Evolutionary conservation across 768 basidiomycete genomes (phyloP), one percentile per base, ranked within the genome.

Genomic region (Mycena vitilis): DNA sequence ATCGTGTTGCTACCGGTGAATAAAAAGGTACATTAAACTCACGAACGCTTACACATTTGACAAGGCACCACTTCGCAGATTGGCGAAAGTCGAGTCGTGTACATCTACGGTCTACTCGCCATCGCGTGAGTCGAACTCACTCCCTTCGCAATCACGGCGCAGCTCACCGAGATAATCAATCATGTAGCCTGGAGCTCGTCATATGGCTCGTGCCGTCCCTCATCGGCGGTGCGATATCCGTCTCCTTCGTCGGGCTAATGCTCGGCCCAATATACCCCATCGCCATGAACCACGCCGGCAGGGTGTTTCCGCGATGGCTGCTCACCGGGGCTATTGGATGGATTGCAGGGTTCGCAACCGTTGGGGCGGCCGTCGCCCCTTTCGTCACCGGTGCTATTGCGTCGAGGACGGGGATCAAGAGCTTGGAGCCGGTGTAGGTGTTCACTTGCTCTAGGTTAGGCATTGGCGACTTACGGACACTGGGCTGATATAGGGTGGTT

Each of bases 181-280:
- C 55, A 16, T 44, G 11, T 59, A 89, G 89, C 3, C 81, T 94
- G 22, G 87, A 92, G 74, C 72, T 93, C 36, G 70, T 89, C 11
- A 79, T 94, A 42, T 94, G 92, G 92, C 81, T 90, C 40, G 85
- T 89, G 1, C 89, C 89, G 36, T 89, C 87, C 10, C 80, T 93
- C 34, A 80, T 91, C 18, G 90, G 86, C 2, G 84, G 86, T 69
- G 91, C 87, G 1, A 81, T 93, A 4, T 86, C 89, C 0, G 83
- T 93, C 30, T 84, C 89, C 4, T 72, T 92, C 48, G 78, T 92
- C 13, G 93, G 92, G 22, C 55, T 93, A 11, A 76, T 92, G 36
- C 81, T 94, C 18, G 93, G 91, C 0, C 91, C 91, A 2, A 87
- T 93, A 81, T 93, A 90, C 73, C 91, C 91, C 1, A 85, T 92